A percentile compares a stretch with the other conserved stretches of the same genome.
phyloP scores from a whole-genome alignment of 257 asterid genomes.

The Plantago elongata region DNA sequence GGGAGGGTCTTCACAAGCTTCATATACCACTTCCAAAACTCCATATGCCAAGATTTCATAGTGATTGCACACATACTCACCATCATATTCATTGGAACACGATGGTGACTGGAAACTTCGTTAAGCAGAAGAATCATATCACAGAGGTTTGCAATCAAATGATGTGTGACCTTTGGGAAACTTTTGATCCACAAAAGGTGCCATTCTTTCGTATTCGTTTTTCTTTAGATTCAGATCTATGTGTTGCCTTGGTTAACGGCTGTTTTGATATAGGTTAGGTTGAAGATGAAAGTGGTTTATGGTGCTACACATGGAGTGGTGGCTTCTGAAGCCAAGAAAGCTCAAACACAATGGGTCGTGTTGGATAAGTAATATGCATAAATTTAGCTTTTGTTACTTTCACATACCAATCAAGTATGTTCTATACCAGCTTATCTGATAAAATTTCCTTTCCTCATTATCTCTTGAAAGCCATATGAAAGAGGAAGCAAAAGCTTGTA shows the following conservation, averaged over 20 bases:
- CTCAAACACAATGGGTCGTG: constrained; percentile 68
- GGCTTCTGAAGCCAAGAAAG: constrained; percentile 70
- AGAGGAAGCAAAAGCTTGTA: constrained; percentile 61
- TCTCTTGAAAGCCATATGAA: constrained; percentile 44
- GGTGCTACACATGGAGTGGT: constrained; percentile 62
- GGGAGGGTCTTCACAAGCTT: constrained; percentile 28
- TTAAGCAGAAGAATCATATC: constrained; percentile 66
- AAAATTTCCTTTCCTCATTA: neutral
- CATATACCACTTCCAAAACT: constrained; percentile 35
- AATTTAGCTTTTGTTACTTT: constrained; percentile 14
- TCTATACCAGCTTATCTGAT: neutral
- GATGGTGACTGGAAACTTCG: constrained; percentile 39
- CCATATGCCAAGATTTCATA: constrained; percentile 38
- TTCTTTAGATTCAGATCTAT: neutral
- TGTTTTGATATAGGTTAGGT: constrained; percentile 37
- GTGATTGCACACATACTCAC: constrained; percentile 39
- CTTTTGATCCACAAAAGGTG: constrained; percentile 67
- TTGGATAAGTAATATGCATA: constrained; percentile 66
- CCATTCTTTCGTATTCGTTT: constrained; percentile 1
- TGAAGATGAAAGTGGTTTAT: constrained; percentile 66
- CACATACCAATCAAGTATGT: neutral
- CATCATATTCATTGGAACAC: constrained; percentile 42
- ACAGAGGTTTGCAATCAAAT: constrained; percentile 56
- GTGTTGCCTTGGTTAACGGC: neutral
- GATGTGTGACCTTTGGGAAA: constrained; percentile 54